phyloP scores from a whole-genome alignment of 1,284 basidiomycete genomes.

The Trametes hirsuta region DNA sequence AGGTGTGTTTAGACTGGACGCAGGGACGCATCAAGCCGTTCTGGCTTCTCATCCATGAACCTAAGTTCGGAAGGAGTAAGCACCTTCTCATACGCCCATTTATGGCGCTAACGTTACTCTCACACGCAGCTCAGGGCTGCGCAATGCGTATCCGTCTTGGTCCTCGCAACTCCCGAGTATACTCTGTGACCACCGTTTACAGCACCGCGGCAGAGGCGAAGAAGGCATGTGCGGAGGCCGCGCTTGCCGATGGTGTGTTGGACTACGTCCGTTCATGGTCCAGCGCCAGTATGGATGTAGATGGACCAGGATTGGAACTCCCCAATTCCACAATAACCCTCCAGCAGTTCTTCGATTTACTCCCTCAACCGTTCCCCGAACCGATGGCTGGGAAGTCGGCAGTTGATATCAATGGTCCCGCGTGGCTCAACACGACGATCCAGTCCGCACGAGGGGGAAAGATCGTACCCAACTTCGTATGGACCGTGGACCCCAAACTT shows the following conservation, averaged over 20 bases:
- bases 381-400: slow-evolving; percentile 45
- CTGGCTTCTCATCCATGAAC: slow-evolving; percentile 54
- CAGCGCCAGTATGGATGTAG: slow-evolving; percentile 34
- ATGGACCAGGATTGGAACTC: slow-evolving; percentile 8
- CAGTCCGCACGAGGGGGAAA: slow-evolving; percentile 54
- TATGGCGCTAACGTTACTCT: slow-evolving; percentile 1
- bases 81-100: slow-evolving; percentile 11
- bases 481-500: slow-evolving; percentile 43
- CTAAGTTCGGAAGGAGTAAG: slow-evolving; percentile 49
- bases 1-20: slow-evolving; percentile 56
- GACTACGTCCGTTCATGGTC: slow-evolving; percentile 61
- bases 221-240: slow-evolving; percentile 52
- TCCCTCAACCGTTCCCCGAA: slow-evolving; percentile 63
- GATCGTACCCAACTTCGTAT: slow-evolving; percentile 48
- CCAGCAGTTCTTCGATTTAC: slow-evolving; percentile 57
- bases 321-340: slow-evolving; percentile 38
- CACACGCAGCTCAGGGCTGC: slow-evolving; percentile 51
- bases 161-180: slow-evolving; percentile 47
- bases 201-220: slow-evolving; percentile 48
- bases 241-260: slow-evolving; percentile 52
- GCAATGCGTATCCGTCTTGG: slow-evolving; percentile 58
- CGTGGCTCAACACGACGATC: slow-evolving; percentile 54
- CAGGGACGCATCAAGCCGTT: slow-evolving; percentile 48
- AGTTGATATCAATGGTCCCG: slow-evolving; percentile 53
- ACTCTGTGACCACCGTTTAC: slow-evolving; percentile 50